A percentile compares a stretch with the other conserved stretches of the same genome.
Conservation (phyloP, 2,329 filamentous ascomycete genomes). For the Chaetomium sp. region DNA sequence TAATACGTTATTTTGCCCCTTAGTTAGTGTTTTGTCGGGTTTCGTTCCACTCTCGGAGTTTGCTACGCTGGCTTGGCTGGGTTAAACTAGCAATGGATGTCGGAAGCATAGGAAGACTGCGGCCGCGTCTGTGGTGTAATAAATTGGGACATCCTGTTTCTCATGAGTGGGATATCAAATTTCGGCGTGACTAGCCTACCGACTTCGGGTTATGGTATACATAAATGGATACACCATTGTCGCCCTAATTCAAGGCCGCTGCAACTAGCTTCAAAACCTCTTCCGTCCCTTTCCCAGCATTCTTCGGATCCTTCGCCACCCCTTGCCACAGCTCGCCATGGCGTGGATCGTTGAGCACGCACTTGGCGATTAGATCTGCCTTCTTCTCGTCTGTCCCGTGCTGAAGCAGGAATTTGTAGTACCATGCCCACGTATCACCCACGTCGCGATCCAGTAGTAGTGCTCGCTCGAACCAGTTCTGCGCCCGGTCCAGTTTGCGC, state of each 20-base stretch:
- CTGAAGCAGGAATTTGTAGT: slow-evolving; percentile 85
- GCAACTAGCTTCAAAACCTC: slow-evolving; percentile 79
- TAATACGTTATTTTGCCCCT: too few relatives aligned
- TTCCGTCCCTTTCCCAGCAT: slow-evolving; percentile 67
- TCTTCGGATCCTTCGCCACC: slow-evolving; percentile 77
- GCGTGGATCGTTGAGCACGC: slow-evolving; percentile 73
- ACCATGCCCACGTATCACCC: slow-evolving; percentile 97
- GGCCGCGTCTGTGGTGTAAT: too few relatives aligned
- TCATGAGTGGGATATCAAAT: too few relatives aligned
- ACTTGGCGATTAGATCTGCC: slow-evolving; percentile 75
- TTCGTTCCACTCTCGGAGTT: too few relatives aligned
- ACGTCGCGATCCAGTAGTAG: slow-evolving; percentile 78
- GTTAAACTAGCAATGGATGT: too few relatives aligned
- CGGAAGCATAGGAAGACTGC: too few relatives aligned
- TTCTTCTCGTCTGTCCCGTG: slow-evolving; percentile 94
- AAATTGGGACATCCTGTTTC: too few relatives aligned
- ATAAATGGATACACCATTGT: too few relatives aligned
- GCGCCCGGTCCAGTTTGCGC: slow-evolving; percentile 83
- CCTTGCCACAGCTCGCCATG: slow-evolving; percentile 91
- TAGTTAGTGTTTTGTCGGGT: too few relatives aligned
- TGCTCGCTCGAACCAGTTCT: slow-evolving; percentile 96
- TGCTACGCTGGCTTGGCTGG: too few relatives aligned
- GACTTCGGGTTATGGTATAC: too few relatives aligned
- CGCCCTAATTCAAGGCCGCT: slow-evolving; percentile 28
- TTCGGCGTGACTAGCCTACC: too few relatives aligned